Base-by-base conservation (phyloP, 108 stramenopile species). In the Nitzschia sp. region DNA sequence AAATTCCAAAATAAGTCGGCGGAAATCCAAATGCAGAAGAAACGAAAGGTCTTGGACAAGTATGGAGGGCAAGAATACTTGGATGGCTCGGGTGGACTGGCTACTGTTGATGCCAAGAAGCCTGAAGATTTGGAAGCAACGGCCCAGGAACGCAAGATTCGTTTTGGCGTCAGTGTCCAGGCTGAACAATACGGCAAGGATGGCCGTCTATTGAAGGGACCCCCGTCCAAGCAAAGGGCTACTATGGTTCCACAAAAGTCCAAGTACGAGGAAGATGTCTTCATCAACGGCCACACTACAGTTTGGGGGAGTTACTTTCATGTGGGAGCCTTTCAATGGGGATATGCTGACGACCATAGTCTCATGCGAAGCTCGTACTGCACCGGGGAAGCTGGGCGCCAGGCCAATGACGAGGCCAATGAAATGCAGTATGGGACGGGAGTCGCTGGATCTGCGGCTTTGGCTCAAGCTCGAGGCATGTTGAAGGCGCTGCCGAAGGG, bases 271-370 rank as follows among this genome's bases (percentile, higher is more conserved):
- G 99, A 99, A 80, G 95, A 99, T 68, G 78, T 97, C 2, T 75
- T 83, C 57, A 71, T 79, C 23, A 90, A 90, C 62, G 97, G 97
- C 54, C 99, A 99, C 78, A 80, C 81, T 19, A 78, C 90, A 4
- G 98, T 99, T 18, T 99, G 97, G 97, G 99, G 99, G 28, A 88
- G 85, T 30, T 99, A 90, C 68, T 99, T 95, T 72, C 97, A 98
- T 79, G 76, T 72, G 53, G 88, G 92, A 21, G 89, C 89, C 6
- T 93, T 95, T 65, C 58, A 71, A 45, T 99, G 99, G 99, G 99
- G 99, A 19, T 99, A 94, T 72, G 86, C 80, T 19, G 98, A 98
- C 86, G 98, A 98, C 71, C 97, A 97, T 74, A 95, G 93, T 0
- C 71, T 97, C n/a, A 83, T 93, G 25, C 69, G 72, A 66, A 89